Percentiles rank a stretch among this genome's conserved stretches.
Conservation (phyloP, 441 rosid genomes). For the Pelargonium australe region DNA sequence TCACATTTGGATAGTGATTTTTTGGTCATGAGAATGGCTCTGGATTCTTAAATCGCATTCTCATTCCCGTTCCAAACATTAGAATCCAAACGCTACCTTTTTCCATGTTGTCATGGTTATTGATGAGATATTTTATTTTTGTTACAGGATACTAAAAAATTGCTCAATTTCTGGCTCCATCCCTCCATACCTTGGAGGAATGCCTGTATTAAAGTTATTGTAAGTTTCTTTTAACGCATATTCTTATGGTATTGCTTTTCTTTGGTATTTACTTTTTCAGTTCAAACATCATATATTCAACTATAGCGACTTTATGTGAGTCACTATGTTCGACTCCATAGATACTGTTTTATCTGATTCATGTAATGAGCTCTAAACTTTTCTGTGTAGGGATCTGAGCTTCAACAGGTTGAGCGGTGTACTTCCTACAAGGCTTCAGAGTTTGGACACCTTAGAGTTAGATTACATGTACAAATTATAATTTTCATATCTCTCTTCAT, state of each 20-base stretch:
- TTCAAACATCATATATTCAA: too few species aligned
- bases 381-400: conserved; percentile 60
- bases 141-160: conserved; percentile 53
- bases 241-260: too few species aligned
- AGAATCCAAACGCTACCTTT: too few species aligned
- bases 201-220: conserved; percentile 32
- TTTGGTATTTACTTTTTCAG: too few species aligned
- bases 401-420: conserved; percentile 57
- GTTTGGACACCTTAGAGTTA: background rate
- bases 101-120: background rate
- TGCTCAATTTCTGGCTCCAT: conserved; percentile 51
- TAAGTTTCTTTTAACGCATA: conserved; percentile 33
- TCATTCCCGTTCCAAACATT: background rate
- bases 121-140: background rate
- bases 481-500: background rate
- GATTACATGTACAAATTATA: conserved; percentile 32
- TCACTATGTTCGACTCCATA: too few species aligned
- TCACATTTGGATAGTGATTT: too few species aligned
- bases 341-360: background rate
- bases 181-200: conserved; percentile 36
- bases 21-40: too few species aligned
- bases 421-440: conserved; percentile 32
- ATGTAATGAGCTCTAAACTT: background rate
- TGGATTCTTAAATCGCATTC: too few species aligned
- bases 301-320: too few species aligned